A percentile compares a stretch with the other conserved stretches of the same genome.
Evolutionary conservation across 345 rosid species (phyloP).

Genomic region (Acer saccharum): DNA sequence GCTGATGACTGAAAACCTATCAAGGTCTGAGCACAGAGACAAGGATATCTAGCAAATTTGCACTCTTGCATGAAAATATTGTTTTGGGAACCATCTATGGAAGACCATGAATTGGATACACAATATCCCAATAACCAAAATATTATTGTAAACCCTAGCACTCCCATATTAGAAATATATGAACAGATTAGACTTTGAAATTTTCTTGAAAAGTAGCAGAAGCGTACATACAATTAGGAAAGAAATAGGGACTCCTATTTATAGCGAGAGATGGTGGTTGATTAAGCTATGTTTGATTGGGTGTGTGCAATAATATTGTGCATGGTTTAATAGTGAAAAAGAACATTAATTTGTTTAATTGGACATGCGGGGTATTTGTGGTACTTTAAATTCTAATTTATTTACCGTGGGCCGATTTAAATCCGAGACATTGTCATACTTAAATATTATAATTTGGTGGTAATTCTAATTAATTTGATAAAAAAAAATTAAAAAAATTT

Average conservation of each 20-base stretch:
- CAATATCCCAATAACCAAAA: slow-evolving; percentile 32
- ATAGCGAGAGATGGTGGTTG: slow-evolving; percentile 22
- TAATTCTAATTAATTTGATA: too few relatives aligned
- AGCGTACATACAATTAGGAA: too few relatives aligned
- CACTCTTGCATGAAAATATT: slow-evolving; percentile 41
- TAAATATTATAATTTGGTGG: too few relatives aligned
- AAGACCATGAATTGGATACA: slow-evolving; percentile 18
- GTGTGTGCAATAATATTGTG: neutral
- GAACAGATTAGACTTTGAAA: too few relatives aligned
- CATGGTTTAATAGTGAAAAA: neutral
- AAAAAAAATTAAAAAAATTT: too few relatives aligned
- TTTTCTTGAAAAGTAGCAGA: too few relatives aligned
- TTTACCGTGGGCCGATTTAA: too few relatives aligned
- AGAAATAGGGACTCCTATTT: slow-evolving; percentile 19
- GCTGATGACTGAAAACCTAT: slow-evolving; percentile 24
- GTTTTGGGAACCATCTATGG: slow-evolving; percentile 27
- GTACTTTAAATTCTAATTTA: too few relatives aligned
- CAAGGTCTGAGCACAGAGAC: slow-evolving; percentile 57
- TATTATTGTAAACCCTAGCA: neutral
- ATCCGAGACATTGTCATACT: too few relatives aligned
- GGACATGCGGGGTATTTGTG: too few relatives aligned
- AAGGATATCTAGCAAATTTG: slow-evolving; percentile 52
- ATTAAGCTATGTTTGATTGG: neutral
- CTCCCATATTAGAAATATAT: slow-evolving; percentile 6
- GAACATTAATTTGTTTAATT: neutral